Conservation (phyloP, 202 grass and related monocot genomes). For the Eragrostis tef region DNA sequence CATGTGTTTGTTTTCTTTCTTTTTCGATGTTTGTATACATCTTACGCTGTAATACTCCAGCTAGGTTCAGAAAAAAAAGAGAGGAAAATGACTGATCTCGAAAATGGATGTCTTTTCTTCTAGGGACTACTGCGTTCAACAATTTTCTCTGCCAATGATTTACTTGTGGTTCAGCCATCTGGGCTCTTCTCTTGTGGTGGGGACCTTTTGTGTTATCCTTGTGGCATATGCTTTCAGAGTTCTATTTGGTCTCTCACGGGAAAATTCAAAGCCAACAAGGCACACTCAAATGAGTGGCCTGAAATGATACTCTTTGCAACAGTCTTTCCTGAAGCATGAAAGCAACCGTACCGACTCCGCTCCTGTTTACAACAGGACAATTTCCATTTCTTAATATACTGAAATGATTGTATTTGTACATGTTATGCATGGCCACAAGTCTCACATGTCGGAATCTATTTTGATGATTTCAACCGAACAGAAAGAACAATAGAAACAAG, state of each 20-base stretch:
- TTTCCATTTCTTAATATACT: background rate
- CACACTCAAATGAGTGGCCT: slow-evolving; percentile 32
- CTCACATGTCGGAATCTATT: background rate
- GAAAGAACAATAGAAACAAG: background rate
- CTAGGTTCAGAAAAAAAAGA: background rate
- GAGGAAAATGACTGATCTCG: background rate
- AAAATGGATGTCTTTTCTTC: background rate
- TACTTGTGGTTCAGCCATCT: slow-evolving; percentile 40
- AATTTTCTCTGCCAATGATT: slow-evolving; percentile 31
- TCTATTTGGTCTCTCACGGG: background rate
- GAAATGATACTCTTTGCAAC: background rate
- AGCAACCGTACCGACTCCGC: background rate
- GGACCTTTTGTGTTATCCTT: background rate
- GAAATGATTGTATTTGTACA: background rate
- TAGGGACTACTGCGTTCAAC: background rate
- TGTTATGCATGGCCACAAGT: background rate
- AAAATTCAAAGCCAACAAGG: slow-evolving; percentile 31
- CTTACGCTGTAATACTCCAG: background rate
- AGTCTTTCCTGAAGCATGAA: background rate
- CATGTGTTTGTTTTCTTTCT: background rate
- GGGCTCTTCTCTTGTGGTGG: background rate
- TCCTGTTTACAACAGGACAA: background rate
- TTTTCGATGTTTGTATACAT: background rate
- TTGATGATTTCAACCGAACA: background rate
- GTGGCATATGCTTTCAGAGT: background rate